Percentiles rank a stretch among this genome's conserved stretches.
Evolutionary conservation across 2,329 filamentous ascomycete genomes (phyloP).

Genomic region (Alternaria viburni): DNA sequence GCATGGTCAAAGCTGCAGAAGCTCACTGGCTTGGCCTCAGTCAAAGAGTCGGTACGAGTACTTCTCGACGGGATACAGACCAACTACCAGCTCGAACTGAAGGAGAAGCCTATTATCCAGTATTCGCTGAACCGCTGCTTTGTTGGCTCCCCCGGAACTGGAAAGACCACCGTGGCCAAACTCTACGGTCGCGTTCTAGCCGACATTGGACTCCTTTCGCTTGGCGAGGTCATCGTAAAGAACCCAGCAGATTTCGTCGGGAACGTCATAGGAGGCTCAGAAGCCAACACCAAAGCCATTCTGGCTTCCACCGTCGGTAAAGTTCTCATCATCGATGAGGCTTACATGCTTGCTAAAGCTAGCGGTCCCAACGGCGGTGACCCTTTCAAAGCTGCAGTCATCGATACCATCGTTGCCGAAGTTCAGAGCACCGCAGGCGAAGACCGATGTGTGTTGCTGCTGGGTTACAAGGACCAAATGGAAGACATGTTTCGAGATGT

Average conservation of each 20-base stretch:
- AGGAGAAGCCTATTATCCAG: conserved; percentile 64
- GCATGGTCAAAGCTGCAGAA: conserved; percentile 65
- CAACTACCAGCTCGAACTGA: conserved; percentile 71
- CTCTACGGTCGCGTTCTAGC: conserved; percentile 73
- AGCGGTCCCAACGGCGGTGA: conserved; percentile 48
- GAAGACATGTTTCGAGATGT: conserved; percentile 74
- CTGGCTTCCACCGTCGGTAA: conserved; percentile 71
- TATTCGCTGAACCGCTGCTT: conserved; percentile 73
- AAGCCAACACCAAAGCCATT: conserved; percentile 74
- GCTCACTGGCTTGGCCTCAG: conserved; percentile 65
- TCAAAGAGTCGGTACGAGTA: conserved; percentile 66
- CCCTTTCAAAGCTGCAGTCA: conserved; percentile 66
- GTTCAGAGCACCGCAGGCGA: conserved; percentile 73
- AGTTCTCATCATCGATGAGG: conserved; percentile 81
- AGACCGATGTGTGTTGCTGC: conserved; percentile 73
- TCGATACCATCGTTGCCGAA: conserved; percentile 77
- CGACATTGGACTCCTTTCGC: conserved; percentile 70
- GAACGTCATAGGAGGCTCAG: conserved; percentile 67
- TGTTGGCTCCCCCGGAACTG: conserved; percentile 72
- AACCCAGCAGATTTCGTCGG: conserved; percentile 78
- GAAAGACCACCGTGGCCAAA: conserved; percentile 63
- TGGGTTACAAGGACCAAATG: conserved; percentile 75
- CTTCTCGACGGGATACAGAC: conserved; percentile 66
- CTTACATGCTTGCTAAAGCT: conserved; percentile 68
- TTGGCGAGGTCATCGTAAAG: conserved; percentile 74